phyloP scores from a whole-genome alignment of 176 grass and related monocot genomes.

The Hyparrhenia diplandra region DNA sequence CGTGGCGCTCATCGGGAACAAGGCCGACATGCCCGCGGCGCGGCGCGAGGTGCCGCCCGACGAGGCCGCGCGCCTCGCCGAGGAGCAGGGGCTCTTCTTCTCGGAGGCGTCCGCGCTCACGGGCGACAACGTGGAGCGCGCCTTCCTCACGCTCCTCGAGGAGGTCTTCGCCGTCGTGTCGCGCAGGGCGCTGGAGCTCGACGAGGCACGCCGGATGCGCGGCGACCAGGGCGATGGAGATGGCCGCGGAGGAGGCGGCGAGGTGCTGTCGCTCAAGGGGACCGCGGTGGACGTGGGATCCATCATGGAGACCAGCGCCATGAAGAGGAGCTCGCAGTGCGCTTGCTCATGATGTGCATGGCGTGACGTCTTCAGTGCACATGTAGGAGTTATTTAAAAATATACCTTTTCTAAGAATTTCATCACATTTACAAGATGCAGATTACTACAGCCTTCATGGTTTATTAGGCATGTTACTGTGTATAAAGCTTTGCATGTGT shows the following conservation, averaged over 20 bases:
- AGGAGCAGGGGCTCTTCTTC: constrained; percentile 73
- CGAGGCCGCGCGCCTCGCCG: constrained; percentile 53
- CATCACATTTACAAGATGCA: not conserved
- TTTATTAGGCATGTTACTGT: not conserved
- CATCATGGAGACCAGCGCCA: constrained; percentile 74
- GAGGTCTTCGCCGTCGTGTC: constrained; percentile 72
- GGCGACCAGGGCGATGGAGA: not conserved
- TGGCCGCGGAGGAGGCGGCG: not conserved
- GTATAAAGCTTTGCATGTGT: not conserved
- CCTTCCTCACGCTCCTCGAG: constrained; percentile 64
- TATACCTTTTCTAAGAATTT: not conserved
- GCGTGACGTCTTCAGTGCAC: not conserved
- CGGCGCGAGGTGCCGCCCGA: constrained; percentile 47
- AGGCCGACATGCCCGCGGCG: constrained; percentile 45
- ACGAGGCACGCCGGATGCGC: constrained; percentile 39
- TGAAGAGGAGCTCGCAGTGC: constrained; percentile 57
- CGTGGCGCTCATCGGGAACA: constrained; percentile 67
- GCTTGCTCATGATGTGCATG: constrained; percentile 38
- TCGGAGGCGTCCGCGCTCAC: constrained; percentile 65
- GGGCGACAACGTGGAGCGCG: constrained; percentile 63
- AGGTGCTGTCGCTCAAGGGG: constrained; percentile 49
- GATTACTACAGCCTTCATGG: not conserved
- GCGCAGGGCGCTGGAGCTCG: constrained; percentile 50
- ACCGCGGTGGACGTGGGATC: constrained; percentile 43
- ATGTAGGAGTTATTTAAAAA: not conserved